Conservation (phyloP, 352 stramenopile genomes). For the Aphanomyces stellatus region DNA sequence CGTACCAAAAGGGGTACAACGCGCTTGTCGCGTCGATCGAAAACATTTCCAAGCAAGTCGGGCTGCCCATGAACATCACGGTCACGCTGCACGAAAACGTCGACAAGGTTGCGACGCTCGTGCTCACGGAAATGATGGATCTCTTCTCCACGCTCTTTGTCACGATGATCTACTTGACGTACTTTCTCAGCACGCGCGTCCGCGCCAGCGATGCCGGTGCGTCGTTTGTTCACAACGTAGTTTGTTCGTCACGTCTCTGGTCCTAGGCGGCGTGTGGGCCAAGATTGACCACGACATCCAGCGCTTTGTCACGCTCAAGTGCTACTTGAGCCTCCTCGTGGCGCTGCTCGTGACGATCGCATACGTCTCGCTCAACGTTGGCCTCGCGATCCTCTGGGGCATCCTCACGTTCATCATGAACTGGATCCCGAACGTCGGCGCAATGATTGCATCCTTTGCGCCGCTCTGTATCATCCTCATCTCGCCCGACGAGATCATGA, state of each 20-base stretch:
- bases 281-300: slow-evolving; percentile 86
- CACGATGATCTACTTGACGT: slow-evolving; percentile 84
- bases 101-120: slow-evolving; percentile 74
- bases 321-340: slow-evolving; percentile 81
- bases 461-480: slow-evolving; percentile 84
- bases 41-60: slow-evolving; percentile 55
- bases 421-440: slow-evolving; percentile 84
- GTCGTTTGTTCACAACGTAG: background rate
- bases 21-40: slow-evolving; percentile 58
- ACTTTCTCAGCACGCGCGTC: slow-evolving; percentile 81
- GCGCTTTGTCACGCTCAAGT: slow-evolving; percentile 83
- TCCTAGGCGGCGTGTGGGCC: slow-evolving; percentile 60
- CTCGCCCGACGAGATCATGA: slow-evolving; percentile 72
- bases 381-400: slow-evolving; percentile 78
- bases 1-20: slow-evolving; percentile 80
- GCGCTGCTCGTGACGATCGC: slow-evolving; percentile 81
- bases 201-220: slow-evolving; percentile 62
- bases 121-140: slow-evolving; percentile 84
- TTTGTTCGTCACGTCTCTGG: background rate
- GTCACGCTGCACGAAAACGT: slow-evolving; percentile 86
- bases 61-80: slow-evolving; percentile 79
- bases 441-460: slow-evolving; percentile 77
- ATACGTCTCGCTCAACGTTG: slow-evolving; percentile 85
- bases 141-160: slow-evolving; percentile 86
- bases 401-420: slow-evolving; percentile 86